Base-by-base conservation (phyloP, 2,329 filamentous ascomycete genomes). In the Penicillium sp. region DNA sequence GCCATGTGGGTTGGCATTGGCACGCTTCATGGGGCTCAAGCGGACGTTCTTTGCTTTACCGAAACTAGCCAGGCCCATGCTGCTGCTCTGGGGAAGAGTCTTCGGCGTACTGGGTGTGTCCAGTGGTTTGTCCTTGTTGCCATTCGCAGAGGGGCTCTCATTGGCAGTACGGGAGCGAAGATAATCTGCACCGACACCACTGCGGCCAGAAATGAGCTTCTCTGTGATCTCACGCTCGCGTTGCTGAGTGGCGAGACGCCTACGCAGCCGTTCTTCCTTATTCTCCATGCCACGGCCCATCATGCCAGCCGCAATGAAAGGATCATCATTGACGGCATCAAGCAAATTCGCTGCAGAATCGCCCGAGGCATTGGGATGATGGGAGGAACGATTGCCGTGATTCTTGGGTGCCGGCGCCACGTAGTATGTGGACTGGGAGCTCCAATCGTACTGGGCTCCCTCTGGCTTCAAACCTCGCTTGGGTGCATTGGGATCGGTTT, bases 161-260 rank as follows among this genome's bases (percentile, higher is more conserved):
- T 66, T 60, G 28, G 55, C 53, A 35, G 64, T 60, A 28, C 68
- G 64, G 24, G 64, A 64, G 13, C 72, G 69, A 38, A 77, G 68
- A 59, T 77, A 77, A 37, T 76, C 72, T 3, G 70, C 70, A 9
- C 73, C 74, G 4, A 73, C 65, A 5, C 65, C 65, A 4, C 61
- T 65, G 12, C 65, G 52, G 20, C 63, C 62, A 13, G 66, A 58
- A 20, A 68, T 67, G 4, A 77, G 66, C 44, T 68, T 72, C 43
- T 68, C 58, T 3, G 72, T 69, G 47, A 76, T 76, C 28, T 75
- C 71, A 6, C 70, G 67, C 50, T 77, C 74, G 38, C 70, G 68
- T 46, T 73, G 65, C 47, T 73, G 69, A n/a, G 69, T 64, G 5
- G 66, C 69, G 6, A 76, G 65, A 12, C 70, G 72, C 45, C 69